Evolutionary conservation across 352 stramenopile genomes (phyloP), one percentile per base, ranked within the genome.

Genomic region (Thalassiosira mediterranea): DNA sequence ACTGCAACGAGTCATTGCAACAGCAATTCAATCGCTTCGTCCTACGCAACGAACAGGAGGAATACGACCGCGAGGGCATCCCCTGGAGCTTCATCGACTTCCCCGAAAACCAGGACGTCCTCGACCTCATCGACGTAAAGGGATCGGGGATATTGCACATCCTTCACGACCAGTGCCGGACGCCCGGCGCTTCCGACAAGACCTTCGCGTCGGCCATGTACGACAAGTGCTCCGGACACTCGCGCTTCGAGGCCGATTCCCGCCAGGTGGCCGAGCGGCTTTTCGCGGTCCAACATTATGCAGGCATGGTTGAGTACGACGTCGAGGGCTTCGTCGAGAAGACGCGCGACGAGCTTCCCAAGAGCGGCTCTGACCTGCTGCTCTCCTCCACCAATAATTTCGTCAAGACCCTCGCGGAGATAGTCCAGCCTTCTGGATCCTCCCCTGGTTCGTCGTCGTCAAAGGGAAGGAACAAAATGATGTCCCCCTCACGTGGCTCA

Each of bases 221-320:
- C 44, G 44, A 78, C 66, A 90, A 72, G 62, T 71, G 74, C 10
- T 79, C 57, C 0, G 61, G 66, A 29, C 81, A 84, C 28, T 58
- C 73, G 17, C 29, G 72, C 13, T 86, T 87, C 51, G 72, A 86
- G 53, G 59, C 73, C 1, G 90, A 89, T 63, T 88, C 48, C 66
- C 85, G 52, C 64, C 89, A 78, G 74, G 88, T 76, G 68, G 89
- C 57, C 80, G 88, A 71, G 42, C 56, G 64, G 64, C 73, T 32
- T 62, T 98, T 98, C 70, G 95, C 94, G 38, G 93, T 98, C 64
- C 90, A 95, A 53, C 96, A 98, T 84, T 98, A 98, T 85, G 96
- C 96, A 34, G 97, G 95, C 38, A 42, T 90, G 38, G 96, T 99
- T 11, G 94, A 92, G 46, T 99, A 99, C 82, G 94, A 92, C 64